A percentile compares a stretch with the other conserved stretches of the same genome.
Evolutionary conservation across 768 basidiomycete species (phyloP).

Genomic region (Cystofilobasidium capitatum): DNA sequence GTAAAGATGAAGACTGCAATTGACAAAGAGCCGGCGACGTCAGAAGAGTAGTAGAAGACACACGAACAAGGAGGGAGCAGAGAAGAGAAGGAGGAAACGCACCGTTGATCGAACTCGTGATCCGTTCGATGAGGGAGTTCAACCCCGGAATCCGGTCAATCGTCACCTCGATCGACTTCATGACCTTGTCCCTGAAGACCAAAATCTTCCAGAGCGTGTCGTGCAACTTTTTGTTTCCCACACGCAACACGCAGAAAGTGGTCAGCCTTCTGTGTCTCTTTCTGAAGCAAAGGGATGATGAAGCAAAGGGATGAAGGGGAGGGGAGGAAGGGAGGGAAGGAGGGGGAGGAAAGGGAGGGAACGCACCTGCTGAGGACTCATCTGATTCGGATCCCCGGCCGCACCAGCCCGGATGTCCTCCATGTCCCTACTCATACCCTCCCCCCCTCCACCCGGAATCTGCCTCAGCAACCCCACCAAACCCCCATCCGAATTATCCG

Average conservation of each 20-base stretch:
- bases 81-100: not conserved
- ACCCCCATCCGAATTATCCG: conserved; percentile 40
- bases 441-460: conserved; percentile 54
- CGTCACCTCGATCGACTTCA: conserved; percentile 24
- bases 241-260: too few species aligned
- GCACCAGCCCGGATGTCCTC: conserved; percentile 63
- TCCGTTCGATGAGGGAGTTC: conserved; percentile 16
- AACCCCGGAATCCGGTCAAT: conserved; percentile 24
- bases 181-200: conserved; percentile 57
- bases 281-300: not conserved
- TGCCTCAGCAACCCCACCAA: conserved; percentile 55
- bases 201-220: conserved; percentile 73
- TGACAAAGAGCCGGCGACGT: not conserved
- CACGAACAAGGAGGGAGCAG: not conserved
- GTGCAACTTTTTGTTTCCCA: conserved; percentile 54
- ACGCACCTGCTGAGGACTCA: conserved; percentile 58
- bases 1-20: conserved; percentile 19
- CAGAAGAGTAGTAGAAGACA: not conserved
- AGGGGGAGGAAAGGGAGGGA: not conserved
- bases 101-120: conserved; percentile 1
- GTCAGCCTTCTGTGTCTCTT: too few species aligned
- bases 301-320: not conserved
- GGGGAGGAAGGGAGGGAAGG: not conserved
- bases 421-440: conserved; percentile 60
- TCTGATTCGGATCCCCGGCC: conserved; percentile 56